Percentiles rank a stretch among this genome's conserved stretches.
phyloP scores from a whole-genome alignment of 768 basidiomycete species.

The Coprinellus micaceus region DNA sequence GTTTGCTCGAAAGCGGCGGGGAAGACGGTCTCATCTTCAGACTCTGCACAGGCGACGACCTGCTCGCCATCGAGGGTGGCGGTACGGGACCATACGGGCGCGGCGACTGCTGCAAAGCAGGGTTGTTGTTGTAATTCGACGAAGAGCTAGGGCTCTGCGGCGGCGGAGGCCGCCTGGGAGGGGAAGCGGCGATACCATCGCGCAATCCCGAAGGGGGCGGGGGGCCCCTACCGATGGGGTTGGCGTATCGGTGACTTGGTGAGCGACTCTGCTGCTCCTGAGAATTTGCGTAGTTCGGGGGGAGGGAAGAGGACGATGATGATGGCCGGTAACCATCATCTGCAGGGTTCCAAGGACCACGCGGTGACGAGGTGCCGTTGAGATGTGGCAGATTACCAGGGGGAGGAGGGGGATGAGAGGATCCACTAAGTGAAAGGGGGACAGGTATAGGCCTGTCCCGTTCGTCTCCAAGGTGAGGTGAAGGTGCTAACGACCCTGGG shows the following conservation, averaged over 20 bases:
- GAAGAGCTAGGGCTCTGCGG: slow-evolving; percentile 15
- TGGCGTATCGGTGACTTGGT: slow-evolving; percentile 39
- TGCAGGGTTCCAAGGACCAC: slow-evolving; percentile 1
- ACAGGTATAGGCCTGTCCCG: slow-evolving; percentile 6
- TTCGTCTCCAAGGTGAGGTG: slow-evolving; percentile 3
- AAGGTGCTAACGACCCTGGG: slow-evolving; percentile 8
- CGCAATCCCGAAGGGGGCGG: slow-evolving; percentile 19
- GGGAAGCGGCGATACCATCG: slow-evolving; percentile 23
- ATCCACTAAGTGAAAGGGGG: slow-evolving; percentile 4
- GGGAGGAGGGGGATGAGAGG: slow-evolving; percentile 14
- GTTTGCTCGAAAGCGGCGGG: slow-evolving; percentile 20
- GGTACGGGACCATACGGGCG: slow-evolving; percentile 19
- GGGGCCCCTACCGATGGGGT: slow-evolving; percentile 15
- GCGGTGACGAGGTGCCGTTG: background rate
- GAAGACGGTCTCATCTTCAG: slow-evolving; percentile 30
- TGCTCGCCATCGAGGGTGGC: slow-evolving; percentile 13
- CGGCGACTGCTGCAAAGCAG: background rate
- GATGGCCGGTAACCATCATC: slow-evolving; percentile 8
- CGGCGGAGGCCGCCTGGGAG: slow-evolving; percentile 32
- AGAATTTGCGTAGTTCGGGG: slow-evolving; percentile 13
- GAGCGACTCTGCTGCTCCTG: slow-evolving; percentile 30
- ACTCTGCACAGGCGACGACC: slow-evolving; percentile 26
- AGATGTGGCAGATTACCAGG: slow-evolving; percentile 17
- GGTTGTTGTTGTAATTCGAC: slow-evolving; percentile 1
- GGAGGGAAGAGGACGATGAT: slow-evolving; percentile 31